Evolutionary conservation across 2,329 filamentous ascomycete genomes (phyloP), one percentile per base, ranked within the genome.

Genomic region (Cordyceps cicadae): DNA sequence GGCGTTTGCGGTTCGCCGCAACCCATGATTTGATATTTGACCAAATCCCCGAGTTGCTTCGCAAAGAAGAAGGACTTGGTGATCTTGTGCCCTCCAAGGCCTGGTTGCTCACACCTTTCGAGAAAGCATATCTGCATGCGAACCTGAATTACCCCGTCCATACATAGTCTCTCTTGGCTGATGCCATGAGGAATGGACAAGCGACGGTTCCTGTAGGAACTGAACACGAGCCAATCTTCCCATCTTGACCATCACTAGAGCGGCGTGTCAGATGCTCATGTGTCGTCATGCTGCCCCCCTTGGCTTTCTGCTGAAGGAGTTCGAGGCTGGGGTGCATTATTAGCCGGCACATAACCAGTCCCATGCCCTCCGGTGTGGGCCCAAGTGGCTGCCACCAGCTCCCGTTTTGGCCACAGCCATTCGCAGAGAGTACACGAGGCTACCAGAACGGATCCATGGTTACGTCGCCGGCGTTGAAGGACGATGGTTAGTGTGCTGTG

Each of bases 271-370:
- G 49, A 59, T 59, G 56, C 37, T 53, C 56, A 59, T 53, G 39
- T 59, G 56, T 59, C 56, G 56, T 59, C 56, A 59, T 59, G 9
- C n/a, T 53, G 15, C 24, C 32, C 17, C 14, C 12, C 5, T 43
- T 5, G 56, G 12, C 37, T 59, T 51, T 48, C n/a, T 29, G 12
- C 26, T 52, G 48, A 52, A 39, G 48, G 37, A 53, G 56, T 50
- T 50, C 49, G 56, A 53, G 39, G 49, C 56, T 46, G 56, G 49
- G 56, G 56, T 53, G 56, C 56, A 53, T 52, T 34, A 59, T 52
- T 34, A 59, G 56, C 48, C 34, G 39, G 56, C 48, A 37, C 14
- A 34, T 26, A 26, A 46, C 55, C 11, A n/a, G 19, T 29, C 17
- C 52, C 34, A n/a, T 12, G 21, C 24, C 21, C 24, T 54, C 24